Evolutionary conservation across 2,329 filamentous ascomycete species (phyloP), one percentile per base, ranked within the genome.

Genomic region (Geosmithia morbida): DNA sequence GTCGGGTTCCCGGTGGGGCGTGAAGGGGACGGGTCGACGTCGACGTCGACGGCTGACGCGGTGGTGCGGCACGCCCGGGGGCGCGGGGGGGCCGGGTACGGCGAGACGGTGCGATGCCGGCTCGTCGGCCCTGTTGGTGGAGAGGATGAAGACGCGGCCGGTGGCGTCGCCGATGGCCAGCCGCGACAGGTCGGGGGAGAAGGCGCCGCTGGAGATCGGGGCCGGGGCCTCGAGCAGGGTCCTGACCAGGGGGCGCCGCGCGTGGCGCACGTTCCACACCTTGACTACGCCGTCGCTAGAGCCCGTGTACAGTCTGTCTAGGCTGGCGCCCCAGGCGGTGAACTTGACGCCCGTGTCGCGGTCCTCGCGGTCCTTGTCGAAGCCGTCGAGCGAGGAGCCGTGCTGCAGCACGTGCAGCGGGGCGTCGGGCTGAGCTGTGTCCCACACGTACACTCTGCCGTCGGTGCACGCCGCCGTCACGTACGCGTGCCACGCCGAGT

Each of bases 291-390:
- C 79, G 50, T 83, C 79, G 1, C 78, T 81, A 0, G 75, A 76
- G 1, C 78, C 79, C 0, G 77, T 81, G 52, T 82, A 83, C 42
- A 83, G 69, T 0, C 77, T 68, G 48, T 79, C 74, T 0, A 66
- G 58, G 0, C 70, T 73, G 16, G 64, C 68, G 1, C 75, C 78
- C 79, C 78, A 83, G 3, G 76, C 71, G 0, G 71, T 72, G 52
- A 83, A 81, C 55, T 81, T 81, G 41, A 81, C 75, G 2, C 79
- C 79, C 0, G 74, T 72, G 49, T 82, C 79, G 46, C 76, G 74
- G 8, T 64, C 61, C 49, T 78, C 75, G 13, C 71, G 60, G 39
- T 70, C 60, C 67, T 65, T 66, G 3, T 61, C 51, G 33, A 67
- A 61, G 29, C 65, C 61, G 13, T 68, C 65, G 2, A 67, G 52